A percentile compares a stretch with the other conserved stretches of the same genome.
Evolutionary conservation across 192 early-diverging fungal genomes (phyloP).

Genomic region (Bifiguratus adelaidae): DNA sequence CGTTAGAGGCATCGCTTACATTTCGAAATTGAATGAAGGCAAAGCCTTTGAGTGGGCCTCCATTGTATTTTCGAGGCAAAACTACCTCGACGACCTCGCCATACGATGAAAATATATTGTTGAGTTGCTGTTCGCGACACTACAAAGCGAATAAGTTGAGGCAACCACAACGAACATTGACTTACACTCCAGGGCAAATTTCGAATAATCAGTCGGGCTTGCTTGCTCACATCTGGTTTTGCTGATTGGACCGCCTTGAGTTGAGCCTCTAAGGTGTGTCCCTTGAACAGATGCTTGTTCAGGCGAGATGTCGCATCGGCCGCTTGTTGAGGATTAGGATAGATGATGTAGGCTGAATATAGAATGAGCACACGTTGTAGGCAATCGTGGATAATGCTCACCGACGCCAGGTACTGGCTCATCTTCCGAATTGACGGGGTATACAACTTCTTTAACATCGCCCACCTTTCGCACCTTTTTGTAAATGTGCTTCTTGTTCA

Average conservation of each 20-base stretch:
- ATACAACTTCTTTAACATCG: constrained; percentile 51
- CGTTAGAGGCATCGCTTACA: constrained; percentile 49
- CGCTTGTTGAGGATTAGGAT: constrained; percentile 28
- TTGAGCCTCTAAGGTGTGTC: constrained; percentile 36
- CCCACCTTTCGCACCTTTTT: constrained; percentile 58
- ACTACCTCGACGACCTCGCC: constrained; percentile 63
- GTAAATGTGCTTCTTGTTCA: constrained; percentile 66
- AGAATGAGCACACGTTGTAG: constrained; percentile 14
- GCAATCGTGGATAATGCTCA: no score
- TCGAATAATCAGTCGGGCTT: constrained; percentile 74
- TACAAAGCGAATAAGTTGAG: background rate
- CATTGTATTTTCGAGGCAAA: constrained; percentile 61
- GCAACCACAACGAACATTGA: background rate
- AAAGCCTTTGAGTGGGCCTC: constrained; percentile 77
- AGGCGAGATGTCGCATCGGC: constrained; percentile 46
- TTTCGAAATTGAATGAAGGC: constrained; percentile 82
- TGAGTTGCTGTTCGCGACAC: constrained; percentile 52
- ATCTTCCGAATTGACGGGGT: constrained; percentile 33
- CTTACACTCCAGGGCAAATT: constrained; percentile 69
- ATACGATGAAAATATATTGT: constrained; percentile 47
- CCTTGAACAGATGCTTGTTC: constrained; percentile 70
- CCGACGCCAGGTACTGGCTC: no score
- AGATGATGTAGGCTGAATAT: constrained; percentile 34
- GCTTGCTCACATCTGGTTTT: constrained; percentile 34
- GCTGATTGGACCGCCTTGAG: constrained; percentile 21